A percentile compares a stretch with the other conserved stretches of the same genome.
Conservation (phyloP, 129 eudicot species). For the Smallanthus sonchifolius region DNA sequence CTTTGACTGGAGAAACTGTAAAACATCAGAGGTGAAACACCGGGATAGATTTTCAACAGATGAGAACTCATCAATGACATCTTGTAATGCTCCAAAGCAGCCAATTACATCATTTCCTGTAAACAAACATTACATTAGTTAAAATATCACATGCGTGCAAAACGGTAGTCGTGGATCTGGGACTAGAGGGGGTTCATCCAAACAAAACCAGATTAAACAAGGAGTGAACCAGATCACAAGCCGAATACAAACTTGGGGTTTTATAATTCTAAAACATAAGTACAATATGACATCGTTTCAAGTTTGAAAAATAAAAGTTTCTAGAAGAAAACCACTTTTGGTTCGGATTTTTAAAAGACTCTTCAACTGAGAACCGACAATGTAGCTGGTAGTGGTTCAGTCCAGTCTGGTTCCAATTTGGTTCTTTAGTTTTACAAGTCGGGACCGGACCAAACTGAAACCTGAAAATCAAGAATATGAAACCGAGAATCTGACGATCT, state of each 20-base stretch:
- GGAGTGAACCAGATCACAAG: background rate
- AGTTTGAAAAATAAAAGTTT: background rate
- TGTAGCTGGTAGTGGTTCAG: background rate
- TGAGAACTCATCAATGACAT: slow-evolving; percentile 56
- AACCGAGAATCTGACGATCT: background rate
- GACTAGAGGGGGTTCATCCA: background rate
- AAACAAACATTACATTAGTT: background rate
- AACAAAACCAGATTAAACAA: background rate
- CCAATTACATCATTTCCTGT: slow-evolving; percentile 40
- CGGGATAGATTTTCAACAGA: slow-evolving; percentile 47
- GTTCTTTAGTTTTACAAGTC: background rate
- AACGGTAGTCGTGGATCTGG: background rate
- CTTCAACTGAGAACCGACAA: background rate
- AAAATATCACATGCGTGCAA: background rate
- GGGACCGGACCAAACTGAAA: background rate
- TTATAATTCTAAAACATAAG: background rate
- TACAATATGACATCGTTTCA: background rate
- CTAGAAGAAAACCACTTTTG: background rate
- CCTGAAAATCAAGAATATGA: background rate
- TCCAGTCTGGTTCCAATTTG: background rate
- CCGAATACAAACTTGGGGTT: background rate
- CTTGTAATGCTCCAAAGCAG: slow-evolving; percentile 49
- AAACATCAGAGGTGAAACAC: slow-evolving; percentile 59
- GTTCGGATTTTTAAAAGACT: background rate
- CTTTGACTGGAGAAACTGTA: slow-evolving; percentile 52